These are phyloP conservation scores for Zalaria obscura DNA, from an alignment of 2,329 filamentous ascomycete genomes.

Conservation along the genomic window DNA sequence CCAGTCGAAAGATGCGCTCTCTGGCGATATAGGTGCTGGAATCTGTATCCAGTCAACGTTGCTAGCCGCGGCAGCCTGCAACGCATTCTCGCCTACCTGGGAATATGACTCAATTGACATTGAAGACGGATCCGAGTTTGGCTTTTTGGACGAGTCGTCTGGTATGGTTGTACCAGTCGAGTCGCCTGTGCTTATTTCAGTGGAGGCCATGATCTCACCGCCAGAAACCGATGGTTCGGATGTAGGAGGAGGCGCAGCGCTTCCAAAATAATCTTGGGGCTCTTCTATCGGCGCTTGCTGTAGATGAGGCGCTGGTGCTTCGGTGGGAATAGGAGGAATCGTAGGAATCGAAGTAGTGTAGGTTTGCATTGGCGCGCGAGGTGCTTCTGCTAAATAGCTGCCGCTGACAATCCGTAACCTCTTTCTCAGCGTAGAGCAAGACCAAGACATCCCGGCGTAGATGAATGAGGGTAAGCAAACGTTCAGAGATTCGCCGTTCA, in stretches of 20 bases:
- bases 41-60: constrained; percentile 16
- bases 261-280: constrained; percentile 28
- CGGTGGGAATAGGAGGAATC: too few species aligned
- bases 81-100: constrained; percentile 24
- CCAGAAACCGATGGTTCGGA: neutral
- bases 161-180: neutral
- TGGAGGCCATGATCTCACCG: constrained; percentile 3
- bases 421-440: constrained; percentile 52
- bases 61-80: constrained; percentile 23
- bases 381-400: constrained; percentile 14
- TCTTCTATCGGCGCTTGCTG: constrained; percentile 10
- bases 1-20: constrained; percentile 59
- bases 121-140: constrained; percentile 1
- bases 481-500: constrained; percentile 38
- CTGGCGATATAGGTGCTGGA: constrained; percentile 11
- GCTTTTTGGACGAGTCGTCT: neutral
- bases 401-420: constrained; percentile 56
- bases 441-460: constrained; percentile 57
- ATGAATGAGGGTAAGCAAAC: constrained; percentile 39
- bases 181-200: constrained; percentile 2
- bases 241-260: constrained; percentile 9
- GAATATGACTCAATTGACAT: neutral
- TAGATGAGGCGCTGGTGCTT: neutral
- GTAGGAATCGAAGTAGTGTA: too few species aligned
- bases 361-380: neutral